These are phyloP conservation scores for Kodamaea neixiangensis DNA, from an alignment of 805 yeast species.

Conservation along the genomic window DNA sequence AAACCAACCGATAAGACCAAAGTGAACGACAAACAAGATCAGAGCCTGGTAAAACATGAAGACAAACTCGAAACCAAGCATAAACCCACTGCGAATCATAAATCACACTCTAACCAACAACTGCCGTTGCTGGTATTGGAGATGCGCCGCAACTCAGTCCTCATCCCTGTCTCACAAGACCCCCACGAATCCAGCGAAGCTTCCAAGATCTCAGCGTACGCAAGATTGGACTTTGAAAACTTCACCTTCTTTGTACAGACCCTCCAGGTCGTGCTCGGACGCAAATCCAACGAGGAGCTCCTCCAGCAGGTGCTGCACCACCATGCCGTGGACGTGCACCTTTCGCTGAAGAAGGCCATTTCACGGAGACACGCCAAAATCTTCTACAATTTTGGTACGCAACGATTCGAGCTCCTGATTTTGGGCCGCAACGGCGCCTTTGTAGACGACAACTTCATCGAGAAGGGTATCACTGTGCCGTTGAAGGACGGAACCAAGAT, in stretches of 20 bases:
- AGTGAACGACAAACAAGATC: neutral
- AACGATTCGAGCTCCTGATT: constrained; percentile 86
- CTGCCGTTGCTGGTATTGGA: constrained; percentile 8
- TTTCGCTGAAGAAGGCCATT: constrained; percentile 90
- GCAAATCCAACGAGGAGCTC: constrained; percentile 59
- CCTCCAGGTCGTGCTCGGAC: constrained; percentile 88
- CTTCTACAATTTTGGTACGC: constrained; percentile 95
- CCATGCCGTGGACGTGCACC: constrained; percentile 85
- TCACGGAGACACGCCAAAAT: constrained; percentile 94
- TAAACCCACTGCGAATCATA: neutral
- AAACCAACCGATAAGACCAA: neutral
- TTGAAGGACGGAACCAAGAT: constrained; percentile 77
- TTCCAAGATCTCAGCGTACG: constrained; percentile 57
- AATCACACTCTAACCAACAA: neutral
- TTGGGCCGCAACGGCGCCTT: constrained; percentile 96
- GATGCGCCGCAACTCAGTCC: constrained; percentile 17
- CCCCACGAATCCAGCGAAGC: constrained; percentile 12
- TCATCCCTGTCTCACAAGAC: constrained; percentile 20
- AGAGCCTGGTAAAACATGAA: neutral
- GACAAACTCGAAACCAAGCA: constrained; percentile 5
- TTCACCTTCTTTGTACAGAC: constrained; percentile 97
- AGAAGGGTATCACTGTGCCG: constrained; percentile 89
- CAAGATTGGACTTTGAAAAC: constrained; percentile 84
- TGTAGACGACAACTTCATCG: constrained; percentile 88
- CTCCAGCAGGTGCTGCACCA: constrained; percentile 55